Conservation (phyloP, 768 basidiomycete genomes). For the Russula abietina region DNA sequence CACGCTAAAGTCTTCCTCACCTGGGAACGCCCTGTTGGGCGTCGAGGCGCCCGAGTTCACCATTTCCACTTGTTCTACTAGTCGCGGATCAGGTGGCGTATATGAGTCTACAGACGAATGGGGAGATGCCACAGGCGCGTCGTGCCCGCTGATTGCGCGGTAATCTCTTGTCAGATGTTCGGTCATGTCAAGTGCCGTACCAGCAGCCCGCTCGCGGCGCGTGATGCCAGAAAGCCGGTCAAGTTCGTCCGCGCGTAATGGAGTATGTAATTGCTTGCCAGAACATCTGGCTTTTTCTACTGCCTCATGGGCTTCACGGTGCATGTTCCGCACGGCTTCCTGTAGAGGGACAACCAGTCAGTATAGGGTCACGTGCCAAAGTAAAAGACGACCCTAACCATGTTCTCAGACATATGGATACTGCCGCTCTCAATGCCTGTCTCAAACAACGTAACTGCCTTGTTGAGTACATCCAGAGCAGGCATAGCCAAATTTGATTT, state of each 20-base stretch:
- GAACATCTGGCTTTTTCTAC: constrained; percentile 25
- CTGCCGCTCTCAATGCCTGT: constrained; percentile 27
- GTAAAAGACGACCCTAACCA: neutral
- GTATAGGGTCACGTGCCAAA: neutral
- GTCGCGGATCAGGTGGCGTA: constrained; percentile 23
- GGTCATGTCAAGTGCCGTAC: neutral
- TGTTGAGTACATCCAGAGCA: constrained; percentile 35
- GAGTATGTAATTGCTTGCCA: constrained; percentile 12
- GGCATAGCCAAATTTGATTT: constrained; percentile 33
- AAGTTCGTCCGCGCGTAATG: constrained; percentile 27
- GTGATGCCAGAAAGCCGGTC: constrained; percentile 34
- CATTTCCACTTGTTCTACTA: constrained; percentile 24
- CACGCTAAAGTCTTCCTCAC: constrained; percentile 18
- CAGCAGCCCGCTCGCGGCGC: constrained; percentile 24
- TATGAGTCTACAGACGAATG: constrained; percentile 33
- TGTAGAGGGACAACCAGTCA: constrained; percentile 11
- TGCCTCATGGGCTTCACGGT: constrained; percentile 31
- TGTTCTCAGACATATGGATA: constrained; percentile 28
- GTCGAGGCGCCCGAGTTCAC: constrained; percentile 17
- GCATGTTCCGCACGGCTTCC: constrained; percentile 31
- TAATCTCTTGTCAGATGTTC: constrained; percentile 19
- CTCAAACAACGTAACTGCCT: constrained; percentile 31
- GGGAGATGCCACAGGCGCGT: constrained; percentile 23
- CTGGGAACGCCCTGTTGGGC: constrained; percentile 8
- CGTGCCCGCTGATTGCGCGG: constrained; percentile 17